Base-by-base conservation (phyloP, 164 flowering plant genomes). In the Magnolia officinalis region DNA sequence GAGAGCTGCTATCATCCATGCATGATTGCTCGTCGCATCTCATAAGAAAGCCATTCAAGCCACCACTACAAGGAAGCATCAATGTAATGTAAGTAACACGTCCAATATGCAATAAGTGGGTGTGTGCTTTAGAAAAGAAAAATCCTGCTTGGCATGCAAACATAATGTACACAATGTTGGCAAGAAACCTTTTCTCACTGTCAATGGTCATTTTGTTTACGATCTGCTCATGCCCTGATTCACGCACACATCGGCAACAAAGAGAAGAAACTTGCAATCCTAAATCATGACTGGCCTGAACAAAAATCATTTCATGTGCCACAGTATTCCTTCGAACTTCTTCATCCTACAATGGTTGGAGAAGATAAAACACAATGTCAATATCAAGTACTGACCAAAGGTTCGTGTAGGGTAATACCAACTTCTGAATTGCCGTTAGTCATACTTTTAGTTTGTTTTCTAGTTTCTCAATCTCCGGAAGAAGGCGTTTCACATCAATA, bases 401-500 rank as follows among this genome's bases (percentile, higher is more conserved):
- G 24, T 45, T 23, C 20, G 1, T 13, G 49, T 26, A 59, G 29
- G 7, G 10, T 20, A 63, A 50, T 24, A 49, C 29, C 20, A 52
- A 4, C 13, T 19, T 18, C 21, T 21, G 50, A 2, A 21, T 10
- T 23, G 29, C 7, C 10, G 29, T 18, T 72, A 4, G 9, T 70
- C 31, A 31, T 82, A 85, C 90, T 80, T 67, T 26, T 2, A 87
- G 70, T 4, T 83, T 77, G 49, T 75, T 72, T 71, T 83, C 84
- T 1, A 79, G 10, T 51, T 78, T 74, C 24, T 19, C 77, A 0
- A 86, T 85, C 24, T 81, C 85, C 1, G 71, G 1, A 8, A 83
- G 75, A 31, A 86, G 86, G 6, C 75, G 83, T 18, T 75, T 65
- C 74, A 82, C 88, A 0, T 82, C 83, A 37, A 88, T 87, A 69